Evolutionary conservation across 768 basidiomycete genomes (phyloP).

Genomic region (Termitomyces sp.): DNA sequence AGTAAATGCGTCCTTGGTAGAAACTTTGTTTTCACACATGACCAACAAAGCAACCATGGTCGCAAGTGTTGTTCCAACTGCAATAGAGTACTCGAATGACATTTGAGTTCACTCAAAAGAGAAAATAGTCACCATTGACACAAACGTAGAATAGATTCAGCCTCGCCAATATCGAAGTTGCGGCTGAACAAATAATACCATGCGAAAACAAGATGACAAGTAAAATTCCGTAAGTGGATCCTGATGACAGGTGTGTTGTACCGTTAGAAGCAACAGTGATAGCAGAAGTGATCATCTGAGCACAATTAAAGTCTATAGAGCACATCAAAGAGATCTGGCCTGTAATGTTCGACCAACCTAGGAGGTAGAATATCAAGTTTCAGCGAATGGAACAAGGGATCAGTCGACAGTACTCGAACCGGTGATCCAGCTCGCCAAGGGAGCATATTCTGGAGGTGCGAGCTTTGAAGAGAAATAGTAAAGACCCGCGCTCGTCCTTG

Average conservation of each 20-base stretch:
- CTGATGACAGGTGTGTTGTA: slow-evolving; percentile 40
- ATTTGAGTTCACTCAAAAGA: not conserved
- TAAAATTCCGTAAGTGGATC: slow-evolving; percentile 64
- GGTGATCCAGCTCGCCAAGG: slow-evolving; percentile 63
- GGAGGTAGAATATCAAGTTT: not conserved
- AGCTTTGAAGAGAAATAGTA: slow-evolving; percentile 78
- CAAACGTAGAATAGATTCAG: slow-evolving; percentile 67
- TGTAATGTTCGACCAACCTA: slow-evolving; percentile 68
- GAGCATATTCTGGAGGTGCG: slow-evolving; percentile 54
- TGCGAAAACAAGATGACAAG: slow-evolving; percentile 60
- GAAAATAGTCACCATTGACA: slow-evolving; percentile 44
- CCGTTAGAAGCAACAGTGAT: slow-evolving; percentile 58
- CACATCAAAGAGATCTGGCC: slow-evolving; percentile 62
- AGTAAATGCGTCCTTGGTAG: not conserved
- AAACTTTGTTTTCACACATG: not conserved
- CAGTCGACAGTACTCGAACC: slow-evolving; percentile 14
- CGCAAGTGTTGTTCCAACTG: slow-evolving; percentile 1
- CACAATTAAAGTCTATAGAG: slow-evolving; percentile 72
- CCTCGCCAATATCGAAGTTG: slow-evolving; percentile 57
- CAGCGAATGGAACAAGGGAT: not conserved
- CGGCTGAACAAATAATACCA: slow-evolving; percentile 66
- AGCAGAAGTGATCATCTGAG: slow-evolving; percentile 74
- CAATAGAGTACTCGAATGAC: not conserved
- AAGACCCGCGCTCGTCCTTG: slow-evolving; percentile 69
- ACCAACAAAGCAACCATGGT: not conserved